Evolutionary conservation across 2,329 filamentous ascomycete species (phyloP), one percentile per base, ranked within the genome.

Genomic region (Pyrenophora teres): DNA sequence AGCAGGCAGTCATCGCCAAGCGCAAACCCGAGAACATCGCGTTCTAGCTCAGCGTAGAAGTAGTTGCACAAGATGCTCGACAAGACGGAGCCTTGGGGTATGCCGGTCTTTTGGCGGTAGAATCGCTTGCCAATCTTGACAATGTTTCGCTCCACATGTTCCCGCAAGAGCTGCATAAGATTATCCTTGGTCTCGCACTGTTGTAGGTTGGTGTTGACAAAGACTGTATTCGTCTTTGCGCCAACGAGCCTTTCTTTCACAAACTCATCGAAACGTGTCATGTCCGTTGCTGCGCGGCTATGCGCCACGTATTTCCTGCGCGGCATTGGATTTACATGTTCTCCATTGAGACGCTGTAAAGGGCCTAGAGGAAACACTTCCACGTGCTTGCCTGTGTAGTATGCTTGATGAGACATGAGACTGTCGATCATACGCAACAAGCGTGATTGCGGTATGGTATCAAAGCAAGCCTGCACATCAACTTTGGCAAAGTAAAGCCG

Each of bases 11-110:
- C 69, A 15, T 52, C 77, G n/a, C 72, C 67, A 13, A 78, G 63
- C 2, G 94, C 74, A 67, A 97, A 97, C 0, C 67, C 69, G 2
- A 97, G 78, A 12, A 87, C 77, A 21, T 85, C 80, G 6, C 75
- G 75, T 72, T 99, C 94, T 1, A 97, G 82, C 56, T 94, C 86
- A 5, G 90, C 92, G 69, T 99, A 99, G 73, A 97, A 97, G 74
- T 96, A 93, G 74, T 92, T 97, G 79, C 94, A 97, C 4, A 99
- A 80, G 35, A 92, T 80, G 37, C 88, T 89, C 0, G 92, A 97
- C 4, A 99, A 71, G 1, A 97, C 83, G 0, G 92, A 97, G 6
- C 94, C 94, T 72, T 99, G 94, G 0, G 94, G 92, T 33, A 99
- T 97, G 12, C 94, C 94, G 18, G 82, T 78, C 71, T 87, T 93